Conservation (phyloP, 2,329 filamentous ascomycete species). For the Apiospora arundinis region DNA sequence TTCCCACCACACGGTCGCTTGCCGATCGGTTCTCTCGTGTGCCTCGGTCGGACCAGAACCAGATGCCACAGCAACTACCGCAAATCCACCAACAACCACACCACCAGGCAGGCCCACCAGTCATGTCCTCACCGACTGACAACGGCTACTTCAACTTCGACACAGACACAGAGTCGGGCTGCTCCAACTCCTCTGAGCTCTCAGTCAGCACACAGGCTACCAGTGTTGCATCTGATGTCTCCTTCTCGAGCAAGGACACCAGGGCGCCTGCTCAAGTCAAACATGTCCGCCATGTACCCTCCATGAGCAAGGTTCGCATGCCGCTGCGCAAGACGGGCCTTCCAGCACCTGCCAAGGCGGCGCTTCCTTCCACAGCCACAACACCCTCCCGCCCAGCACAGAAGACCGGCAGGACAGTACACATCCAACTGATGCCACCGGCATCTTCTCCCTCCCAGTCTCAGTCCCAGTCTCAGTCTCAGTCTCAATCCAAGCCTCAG, state of each 20-base stretch:
- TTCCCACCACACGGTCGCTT: neutral
- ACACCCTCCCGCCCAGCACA: neutral
- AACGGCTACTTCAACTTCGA: slow-evolving; percentile 37
- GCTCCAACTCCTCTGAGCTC: slow-evolving; percentile 42
- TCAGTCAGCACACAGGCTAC: slow-evolving; percentile 47
- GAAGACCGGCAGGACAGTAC: neutral
- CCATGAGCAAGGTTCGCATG: slow-evolving; percentile 40
- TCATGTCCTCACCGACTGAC: slow-evolving; percentile 28
- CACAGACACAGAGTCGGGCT: slow-evolving; percentile 45
- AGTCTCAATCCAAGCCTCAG: neutral
- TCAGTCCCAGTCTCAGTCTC: no score
- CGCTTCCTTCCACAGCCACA: neutral
- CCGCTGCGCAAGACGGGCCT: slow-evolving; percentile 34
- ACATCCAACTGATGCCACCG: neutral
- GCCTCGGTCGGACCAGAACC: neutral
- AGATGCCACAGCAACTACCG: neutral
- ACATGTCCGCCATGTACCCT: slow-evolving; percentile 37
- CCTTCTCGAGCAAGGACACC: slow-evolving; percentile 29
- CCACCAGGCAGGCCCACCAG: neutral
- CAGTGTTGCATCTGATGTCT: slow-evolving; percentile 42
- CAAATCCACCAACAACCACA: slow-evolving; percentile 2
- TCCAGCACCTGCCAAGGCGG: slow-evolving; percentile 1
- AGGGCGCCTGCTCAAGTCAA: slow-evolving; percentile 33
- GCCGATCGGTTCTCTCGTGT: slow-evolving; percentile 8
- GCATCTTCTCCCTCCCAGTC: neutral